Base-by-base conservation (phyloP, 108 stramenopile genomes). In the Parietichytrium sp. region DNA sequence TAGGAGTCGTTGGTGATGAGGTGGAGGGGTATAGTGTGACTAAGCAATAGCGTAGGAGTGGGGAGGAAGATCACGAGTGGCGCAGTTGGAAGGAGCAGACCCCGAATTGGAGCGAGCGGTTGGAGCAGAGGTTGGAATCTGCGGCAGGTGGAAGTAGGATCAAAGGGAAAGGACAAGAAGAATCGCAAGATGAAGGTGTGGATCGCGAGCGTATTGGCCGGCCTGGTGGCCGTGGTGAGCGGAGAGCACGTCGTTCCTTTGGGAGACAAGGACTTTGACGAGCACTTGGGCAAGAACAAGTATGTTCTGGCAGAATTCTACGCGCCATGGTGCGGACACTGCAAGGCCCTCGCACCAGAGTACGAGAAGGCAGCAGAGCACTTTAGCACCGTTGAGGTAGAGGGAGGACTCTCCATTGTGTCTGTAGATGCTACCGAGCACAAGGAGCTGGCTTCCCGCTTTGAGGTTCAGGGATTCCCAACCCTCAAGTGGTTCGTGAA, bases 291-390 rank as follows among this genome's bases (percentile, higher is more conserved):
- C 8, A 8, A 84, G 85, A 29, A 54, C 87, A 79, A 83, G 13
- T 86, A 77, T 27, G 84, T 89, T 25, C 52, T 90, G 33, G 89
- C 89, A 26, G 89, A 90, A 84, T 89, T 90, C 85, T 90, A 90
- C 87, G 90, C 90, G 2, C 90, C 87, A 27, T 88, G 89, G 89
- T 90, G 90, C 80, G 90, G 90, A 7, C 90, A 90, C 86, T 90
- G 90, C 88, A 90, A 90, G 84, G 52, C 78, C 47, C 82, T 90
- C 23, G 88, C 85, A 30, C 90, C 90, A 20, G 90, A 88, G 79
- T 90, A 88, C 84, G 87, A 61, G 3, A 86, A 89, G 86, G 90
- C 90, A 2, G 90, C 90, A 48, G 79, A 48, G 45, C 42, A 47
- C 4, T 85, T 90, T 12, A 55, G 27, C 25, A 15, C 49, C 16